Conservation (phyloP, 1,139 yeast species). For the Kazachstania sp. region DNA sequence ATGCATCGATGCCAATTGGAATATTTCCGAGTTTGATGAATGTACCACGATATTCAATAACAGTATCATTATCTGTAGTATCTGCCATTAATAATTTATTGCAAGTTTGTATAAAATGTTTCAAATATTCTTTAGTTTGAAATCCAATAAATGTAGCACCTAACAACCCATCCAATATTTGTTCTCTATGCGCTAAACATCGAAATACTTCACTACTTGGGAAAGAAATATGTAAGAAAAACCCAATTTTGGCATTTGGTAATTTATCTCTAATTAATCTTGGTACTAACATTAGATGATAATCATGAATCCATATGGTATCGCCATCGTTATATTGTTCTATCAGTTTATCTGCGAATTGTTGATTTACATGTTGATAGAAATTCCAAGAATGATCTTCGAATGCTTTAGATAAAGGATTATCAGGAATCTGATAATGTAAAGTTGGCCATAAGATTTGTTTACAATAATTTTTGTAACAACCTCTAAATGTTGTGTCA, state of each 20-base stretch:
- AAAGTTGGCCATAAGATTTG: slow-evolving; percentile 94
- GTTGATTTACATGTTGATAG: slow-evolving; percentile 65
- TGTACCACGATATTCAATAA: slow-evolving; percentile 60
- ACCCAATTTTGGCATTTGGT: slow-evolving; percentile 83
- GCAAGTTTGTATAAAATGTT: slow-evolving; percentile 89
- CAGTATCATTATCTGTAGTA: slow-evolving; percentile 48
- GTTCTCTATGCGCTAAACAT: slow-evolving; percentile 80
- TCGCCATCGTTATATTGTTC: slow-evolving; percentile 59
- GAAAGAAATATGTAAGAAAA: slow-evolving; percentile 87
- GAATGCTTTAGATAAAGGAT: slow-evolving; percentile 85
- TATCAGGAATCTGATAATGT: slow-evolving; percentile 94
- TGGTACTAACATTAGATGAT: slow-evolving; percentile 82
- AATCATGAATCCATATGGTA: slow-evolving; percentile 87
- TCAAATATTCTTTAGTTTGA: slow-evolving; percentile 86
- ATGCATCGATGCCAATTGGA: slow-evolving; percentile 86
- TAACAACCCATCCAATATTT: slow-evolving; percentile 69
- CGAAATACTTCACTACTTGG: slow-evolving; percentile 94
- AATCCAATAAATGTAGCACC: slow-evolving; percentile 86
- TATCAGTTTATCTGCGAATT: slow-evolving; percentile 68
- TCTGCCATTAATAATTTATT: slow-evolving; percentile 78
- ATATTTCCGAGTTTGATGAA: slow-evolving; percentile 57
- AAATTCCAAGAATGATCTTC: slow-evolving; percentile 92
- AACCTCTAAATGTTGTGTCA: slow-evolving; percentile 81
- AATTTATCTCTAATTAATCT: slow-evolving; percentile 65
- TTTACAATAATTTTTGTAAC: slow-evolving; percentile 81